Base-by-base conservation (phyloP, 345 rosid species). In the Euphorbia lathyris region DNA sequence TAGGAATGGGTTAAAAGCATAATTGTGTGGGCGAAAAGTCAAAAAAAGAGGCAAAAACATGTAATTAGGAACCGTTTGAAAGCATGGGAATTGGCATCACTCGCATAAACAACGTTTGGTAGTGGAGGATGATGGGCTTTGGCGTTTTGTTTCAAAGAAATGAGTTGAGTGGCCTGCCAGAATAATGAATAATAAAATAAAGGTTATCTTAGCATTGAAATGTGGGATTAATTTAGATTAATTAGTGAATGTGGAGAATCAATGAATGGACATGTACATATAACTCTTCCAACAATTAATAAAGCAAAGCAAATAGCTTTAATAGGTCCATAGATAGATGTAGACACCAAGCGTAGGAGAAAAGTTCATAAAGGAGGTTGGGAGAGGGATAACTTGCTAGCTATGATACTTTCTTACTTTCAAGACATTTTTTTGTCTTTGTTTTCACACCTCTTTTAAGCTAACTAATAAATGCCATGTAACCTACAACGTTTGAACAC, bases 371-470 rank as follows among this genome's bases (percentile, higher is more conserved):
- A 53, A 45, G 70, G 75, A 58, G 63, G 48, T 43, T 45, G 38
- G 7, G 38, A 7, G 34, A 45, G 58, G 52, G 25, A 45, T 48
- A 58, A 47, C 38, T 34, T 45, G 57, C 64, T 5, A 25, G 38
- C 38, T 34, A 34, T 3, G 38, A 7, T n/a, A n/a, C n/a, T n/a
- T n/a, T n/a, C n/a, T 2, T 29, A 53, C 57, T 27, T n/a, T 27
- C 55, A 58, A 48, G 36, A 22, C 48, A 22, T 40, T 17, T 40
- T 17, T 36, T 43, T 45, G 67, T 66, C 63, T 47, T 63, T 45
- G 73, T 11, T 52, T 69, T 76, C 83, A 80, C 81, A 74, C 86
- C 43, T 70, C 76, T 80, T 62, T 58, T 36, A 77, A 71, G 68
- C 73, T n/a, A 74, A 80, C 69, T 47, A 65, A 68, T 65, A 20